Evolutionary conservation across 192 early-diverging fungal genomes (phyloP), one percentile per base, ranked within the genome.

Genomic region (Gryganskiella cystojenkinii): DNA sequence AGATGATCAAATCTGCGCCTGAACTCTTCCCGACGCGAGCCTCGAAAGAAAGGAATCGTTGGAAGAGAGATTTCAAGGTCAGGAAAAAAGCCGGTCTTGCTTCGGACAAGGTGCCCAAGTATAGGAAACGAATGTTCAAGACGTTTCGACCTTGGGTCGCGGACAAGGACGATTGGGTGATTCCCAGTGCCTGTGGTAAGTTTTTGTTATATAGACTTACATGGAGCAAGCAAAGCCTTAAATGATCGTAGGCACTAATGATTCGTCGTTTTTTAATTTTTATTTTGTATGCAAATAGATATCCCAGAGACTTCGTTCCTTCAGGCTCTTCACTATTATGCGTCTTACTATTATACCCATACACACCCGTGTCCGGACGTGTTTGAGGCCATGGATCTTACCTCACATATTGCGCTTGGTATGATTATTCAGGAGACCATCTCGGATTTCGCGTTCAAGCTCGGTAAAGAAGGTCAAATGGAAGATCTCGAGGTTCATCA

Each of bases 401-500:
- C 74, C 0, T 54, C 74, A 3, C 74, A 78, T 19, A 59, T 78
- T 17, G 74, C 74, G 4, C 67, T 78, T 1, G 66, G 66, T 3
- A 78, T 78, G 74, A 69, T 78, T 20, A 45, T 78, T 8, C 74
- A 78, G 42, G 74, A 78, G 45, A 33, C 67, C 13, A 78, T 78
- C 3, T 63, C 74, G 2, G 66, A 78, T 30, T 69, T 69, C 40
- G 64, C 71, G 17, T 62, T 61, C 53, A 75, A 75, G 47, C 46
- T 67, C 37, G 63, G 63, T 1, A 59, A 64, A 22, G 56, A 73
- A 15, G 57, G 55, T 7, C 63, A 65, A 43, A 46, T 53, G 7
- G 71, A 73, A 31, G 71, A 73, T 20, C 4, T 44, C 8, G 64
- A 61, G 33, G 64, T 75, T 30, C 49, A 66, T 25, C 9, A 53